Evolutionary conservation across 202 grass and related monocot species (phyloP), one percentile per base, ranked within the genome.

Genomic region (Panicum virgatum): DNA sequence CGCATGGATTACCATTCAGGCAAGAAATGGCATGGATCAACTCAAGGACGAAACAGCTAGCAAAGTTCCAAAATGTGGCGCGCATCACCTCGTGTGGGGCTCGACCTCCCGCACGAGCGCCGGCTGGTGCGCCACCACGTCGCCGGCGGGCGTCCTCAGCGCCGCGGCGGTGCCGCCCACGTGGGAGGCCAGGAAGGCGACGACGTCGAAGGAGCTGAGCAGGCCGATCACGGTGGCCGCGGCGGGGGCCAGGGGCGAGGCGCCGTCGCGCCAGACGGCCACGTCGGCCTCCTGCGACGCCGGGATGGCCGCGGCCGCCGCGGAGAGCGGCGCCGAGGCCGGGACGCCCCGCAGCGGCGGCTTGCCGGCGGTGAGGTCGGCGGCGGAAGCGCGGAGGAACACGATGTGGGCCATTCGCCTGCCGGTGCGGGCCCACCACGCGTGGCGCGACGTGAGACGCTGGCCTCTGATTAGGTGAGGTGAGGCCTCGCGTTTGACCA

Each of bases 341-440:
- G 78, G 78, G 42, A 88, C 79, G 43, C 88, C 88, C 19, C 36
- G 69, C 13, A 82, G 88, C 75, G 89, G 39, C 25, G 82, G 78
- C 85, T 93, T 93, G 62, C 91, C 91, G 53, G 86, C 78, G 22
- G 91, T 93, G 54, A 93, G 88, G 54, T 93, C 91, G 43, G 73
- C 78, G 14, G 84, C 81, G 39, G 73, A 69, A 9, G 88, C 71
- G 75, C 72, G 79, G 82, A 80, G 85, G 85, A 90, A 82, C 75
- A 90, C 86, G 39, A 93, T 52, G 82, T 79, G 73, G 85, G 85
- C 82, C 91, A 93, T 93, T 51, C 61, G 61, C 32, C 29, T 18
- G 64, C 22, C 18, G 42, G 36, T 44, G 36, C 16, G 57, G 47
- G 62, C 36, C 62, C 61, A 36, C 62, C 61, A 36, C 51, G 34